Conservation (phyloP, 1,284 basidiomycete species). For the Trametes hirsuta region DNA sequence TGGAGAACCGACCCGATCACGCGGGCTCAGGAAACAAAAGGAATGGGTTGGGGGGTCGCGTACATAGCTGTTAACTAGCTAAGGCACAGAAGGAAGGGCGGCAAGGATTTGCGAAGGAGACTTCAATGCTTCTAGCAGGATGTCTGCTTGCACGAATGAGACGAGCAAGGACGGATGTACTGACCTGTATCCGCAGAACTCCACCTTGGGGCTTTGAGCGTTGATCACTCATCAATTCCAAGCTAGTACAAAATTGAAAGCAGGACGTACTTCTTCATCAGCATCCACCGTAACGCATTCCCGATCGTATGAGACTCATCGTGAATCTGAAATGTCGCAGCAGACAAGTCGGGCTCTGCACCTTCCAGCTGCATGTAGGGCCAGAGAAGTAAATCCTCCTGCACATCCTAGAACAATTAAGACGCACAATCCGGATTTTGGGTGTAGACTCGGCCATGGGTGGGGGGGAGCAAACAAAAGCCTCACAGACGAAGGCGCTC, state of each 20-base stretch:
- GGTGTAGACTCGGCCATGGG: constrained; percentile 51
- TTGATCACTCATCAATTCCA: constrained; percentile 1
- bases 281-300: constrained; percentile 94
- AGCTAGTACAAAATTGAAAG: not conserved
- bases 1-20: not conserved
- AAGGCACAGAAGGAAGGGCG: not conserved
- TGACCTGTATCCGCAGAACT: constrained; percentile 98
- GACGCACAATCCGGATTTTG: constrained; percentile 60
- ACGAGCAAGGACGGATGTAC: constrained; percentile 20
- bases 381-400: not conserved
- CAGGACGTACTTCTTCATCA: constrained; percentile 93
- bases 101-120: constrained; percentile 1
- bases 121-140: constrained; percentile 3
- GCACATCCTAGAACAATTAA: constrained; percentile 2
- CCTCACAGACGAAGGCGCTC: not conserved
- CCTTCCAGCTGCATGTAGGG: constrained; percentile 64
- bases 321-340: constrained; percentile 90
- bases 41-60: not conserved
- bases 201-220: constrained; percentile 85
- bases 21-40: not conserved
- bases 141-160: constrained; percentile 6
- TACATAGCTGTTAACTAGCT: not conserved
- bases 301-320: constrained; percentile 97
- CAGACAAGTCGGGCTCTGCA: constrained; percentile 80
- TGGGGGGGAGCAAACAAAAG: constrained; percentile 9